Percentiles rank a stretch among this genome's conserved stretches.
These are phyloP conservation scores for Lipomyces mesembrius DNA, from an alignment of 805 yeast genomes.

Conservation along the genomic window DNA sequence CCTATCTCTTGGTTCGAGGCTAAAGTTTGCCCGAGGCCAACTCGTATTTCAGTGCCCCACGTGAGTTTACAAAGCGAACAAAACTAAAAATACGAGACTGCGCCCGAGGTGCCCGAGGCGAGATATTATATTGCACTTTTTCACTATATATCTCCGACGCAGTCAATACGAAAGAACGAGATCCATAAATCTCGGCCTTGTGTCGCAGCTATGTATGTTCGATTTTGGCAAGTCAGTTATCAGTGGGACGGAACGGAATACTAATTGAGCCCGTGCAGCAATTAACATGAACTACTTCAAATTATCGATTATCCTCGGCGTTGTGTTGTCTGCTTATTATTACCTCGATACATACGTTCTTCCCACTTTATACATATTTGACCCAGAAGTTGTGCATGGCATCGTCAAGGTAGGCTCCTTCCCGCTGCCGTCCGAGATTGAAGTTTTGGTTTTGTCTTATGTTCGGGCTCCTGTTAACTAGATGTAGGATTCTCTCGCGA, in stretches of 20 bases:
- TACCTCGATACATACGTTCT: slow-evolving; percentile 61
- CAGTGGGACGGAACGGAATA: background rate
- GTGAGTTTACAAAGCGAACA: too few relatives aligned
- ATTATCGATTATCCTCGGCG: slow-evolving; percentile 23
- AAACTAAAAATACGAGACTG: too few relatives aligned
- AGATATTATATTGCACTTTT: too few relatives aligned
- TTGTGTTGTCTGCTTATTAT: slow-evolving; percentile 16
- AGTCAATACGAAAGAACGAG: background rate
- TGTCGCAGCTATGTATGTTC: background rate
- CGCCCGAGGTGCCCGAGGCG: too few relatives aligned
- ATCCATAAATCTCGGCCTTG: background rate
- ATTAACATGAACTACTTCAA: slow-evolving; percentile 19
- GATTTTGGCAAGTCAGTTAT: background rate
- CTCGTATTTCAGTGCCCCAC: too few relatives aligned
- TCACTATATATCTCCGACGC: background rate
- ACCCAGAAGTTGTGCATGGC: slow-evolving; percentile 61
- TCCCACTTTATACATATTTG: slow-evolving; percentile 73
- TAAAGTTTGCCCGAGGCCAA: background rate
- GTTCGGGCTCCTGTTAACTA: background rate
- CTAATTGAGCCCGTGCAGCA: background rate
- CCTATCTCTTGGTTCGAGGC: too few relatives aligned
- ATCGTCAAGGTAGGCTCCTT: slow-evolving; percentile 48
- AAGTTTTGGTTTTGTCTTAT: too few relatives aligned
- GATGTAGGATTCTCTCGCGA: slow-evolving; percentile 44
- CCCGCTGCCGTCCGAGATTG: background rate